Evolutionary conservation across 345 rosid species (phyloP), one percentile per base, ranked within the genome.

Genomic region (Melaleuca alternifolia): DNA sequence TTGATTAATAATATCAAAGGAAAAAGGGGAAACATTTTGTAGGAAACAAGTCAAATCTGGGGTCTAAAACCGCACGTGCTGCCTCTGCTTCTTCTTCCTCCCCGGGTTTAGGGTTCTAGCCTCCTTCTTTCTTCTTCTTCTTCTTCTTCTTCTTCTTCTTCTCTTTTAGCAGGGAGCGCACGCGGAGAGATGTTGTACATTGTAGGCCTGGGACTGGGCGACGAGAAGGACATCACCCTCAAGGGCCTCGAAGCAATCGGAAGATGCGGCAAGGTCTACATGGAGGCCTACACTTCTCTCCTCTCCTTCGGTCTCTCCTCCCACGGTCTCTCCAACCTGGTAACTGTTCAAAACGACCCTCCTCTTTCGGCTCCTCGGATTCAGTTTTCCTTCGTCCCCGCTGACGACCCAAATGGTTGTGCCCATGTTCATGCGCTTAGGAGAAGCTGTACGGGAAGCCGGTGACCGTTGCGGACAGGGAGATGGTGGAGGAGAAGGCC

Each of bases 201-300:
- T 51, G 90, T 97, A 46, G 98, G 98, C 5, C 91, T 97, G 51
- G 99, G 99, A 76, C 90, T 96, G 88, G 98, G 98, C 6, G 93
- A 96, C 79, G 98, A 97, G 89, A 96, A 89, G 51, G 98, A 97
- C 87, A 93, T 97, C 50, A 96, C 98, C 20, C 77, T 97, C 62
- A 92, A 92, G 92, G 99, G 99, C 52, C 87, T 96, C 26, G 98
- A 97, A 28, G 97, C 98, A 0, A 94, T 96, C 59, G 91, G 91
- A 83, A 96, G 90, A 87, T 97, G 95, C 71, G 95, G 93, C 87
- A 95, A 94, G 87, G 93, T 96, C 48, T 97, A 93, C 91, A 93
- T 96, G 87, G 99, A 97, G 92, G 98, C 98, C 83, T 97, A 97
- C 89, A 97, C 99, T 86, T 96, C 99, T 85, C 96, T 97, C 87